These are phyloP conservation scores for Eleusine indica DNA, from an alignment of 176 grass and related monocot species.

Conservation along the genomic window DNA sequence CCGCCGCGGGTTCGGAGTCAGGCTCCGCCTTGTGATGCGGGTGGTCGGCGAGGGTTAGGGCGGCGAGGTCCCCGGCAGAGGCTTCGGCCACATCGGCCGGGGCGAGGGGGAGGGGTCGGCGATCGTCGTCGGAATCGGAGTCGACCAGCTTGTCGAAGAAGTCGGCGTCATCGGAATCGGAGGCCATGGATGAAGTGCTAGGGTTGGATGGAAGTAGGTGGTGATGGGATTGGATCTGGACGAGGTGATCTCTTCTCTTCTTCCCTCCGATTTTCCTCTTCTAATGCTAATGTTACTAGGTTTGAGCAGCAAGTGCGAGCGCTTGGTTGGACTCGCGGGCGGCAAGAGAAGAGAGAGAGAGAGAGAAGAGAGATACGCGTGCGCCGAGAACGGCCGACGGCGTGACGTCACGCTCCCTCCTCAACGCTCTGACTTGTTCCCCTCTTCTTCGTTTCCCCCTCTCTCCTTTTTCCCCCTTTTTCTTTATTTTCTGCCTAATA, in stretches of 20 bases:
- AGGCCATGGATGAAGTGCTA: conserved; percentile 19
- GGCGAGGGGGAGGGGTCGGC: background rate
- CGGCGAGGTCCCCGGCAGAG: conserved; percentile 33
- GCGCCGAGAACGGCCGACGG: too few relatives aligned
- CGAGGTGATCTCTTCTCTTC: background rate
- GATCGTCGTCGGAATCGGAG: conserved; percentile 49
- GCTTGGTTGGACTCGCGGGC: too few relatives aligned
- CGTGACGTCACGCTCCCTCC: too few relatives aligned
- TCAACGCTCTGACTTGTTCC: too few relatives aligned
- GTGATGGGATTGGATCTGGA: background rate
- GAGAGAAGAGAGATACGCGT: too few relatives aligned
- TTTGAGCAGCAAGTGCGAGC: too few relatives aligned
- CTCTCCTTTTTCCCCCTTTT: too few relatives aligned
- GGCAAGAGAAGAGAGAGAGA: too few relatives aligned
- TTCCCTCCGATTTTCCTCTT: background rate
- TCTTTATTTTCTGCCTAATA: too few relatives aligned
- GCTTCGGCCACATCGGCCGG: background rate
- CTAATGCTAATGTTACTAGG: background rate
- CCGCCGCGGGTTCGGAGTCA: too few relatives aligned
- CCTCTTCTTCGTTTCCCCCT: too few relatives aligned
- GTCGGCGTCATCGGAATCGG: conserved; percentile 70
- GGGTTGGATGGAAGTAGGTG: background rate
- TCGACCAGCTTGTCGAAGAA: conserved; percentile 93
- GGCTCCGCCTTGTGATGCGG: background rate
- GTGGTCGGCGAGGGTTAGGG: conserved; percentile 33